These are phyloP conservation scores for Aspergillus hortae DNA, from an alignment of 2,329 filamentous ascomycete genomes.

Conservation along the genomic window DNA sequence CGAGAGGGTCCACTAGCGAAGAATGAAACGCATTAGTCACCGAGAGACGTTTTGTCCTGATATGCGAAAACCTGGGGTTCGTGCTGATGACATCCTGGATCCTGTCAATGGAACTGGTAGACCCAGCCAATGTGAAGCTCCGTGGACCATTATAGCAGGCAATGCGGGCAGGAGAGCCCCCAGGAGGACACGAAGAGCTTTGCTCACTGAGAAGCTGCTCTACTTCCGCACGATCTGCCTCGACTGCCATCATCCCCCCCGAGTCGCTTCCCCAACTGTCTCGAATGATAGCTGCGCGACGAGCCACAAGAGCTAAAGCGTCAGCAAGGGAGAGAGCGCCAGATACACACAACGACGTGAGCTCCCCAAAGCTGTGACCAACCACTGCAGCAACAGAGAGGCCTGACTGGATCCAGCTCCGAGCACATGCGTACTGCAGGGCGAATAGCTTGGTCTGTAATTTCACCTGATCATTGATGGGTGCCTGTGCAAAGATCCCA, in stretches of 20 bases:
- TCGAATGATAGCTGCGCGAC: conserved; percentile 29
- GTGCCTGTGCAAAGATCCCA: conserved; percentile 23
- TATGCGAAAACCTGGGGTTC: background rate
- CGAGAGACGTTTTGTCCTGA: conserved; percentile 37
- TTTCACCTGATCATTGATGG: conserved; percentile 10
- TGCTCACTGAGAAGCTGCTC: background rate
- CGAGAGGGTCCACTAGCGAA: conserved; percentile 35
- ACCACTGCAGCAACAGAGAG: conserved; percentile 30
- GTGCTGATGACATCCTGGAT: conserved; percentile 10
- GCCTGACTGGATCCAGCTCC: conserved; percentile 37
- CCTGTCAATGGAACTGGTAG: conserved; percentile 11
- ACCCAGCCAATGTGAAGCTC: conserved; percentile 20
- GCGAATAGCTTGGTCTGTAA: conserved; percentile 39
- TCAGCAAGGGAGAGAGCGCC: conserved; percentile 28
- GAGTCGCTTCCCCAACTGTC: conserved; percentile 29
- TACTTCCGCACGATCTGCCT: conserved; percentile 22
- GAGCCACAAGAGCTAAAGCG: conserved; percentile 25
- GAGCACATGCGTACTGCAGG: conserved; percentile 36
- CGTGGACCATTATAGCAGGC: conserved; percentile 22
- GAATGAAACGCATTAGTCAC: conserved; percentile 52
- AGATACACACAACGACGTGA: conserved; percentile 33
- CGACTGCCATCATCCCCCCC: conserved; percentile 32
- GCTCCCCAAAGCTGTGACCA: conserved; percentile 38
- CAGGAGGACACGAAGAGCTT: background rate
- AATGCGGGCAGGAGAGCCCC: conserved; percentile 15